Percentiles rank a stretch among this genome's conserved stretches.
Conservation (phyloP, 352 stramenopile species). For the Pythium sukuiense region DNA sequence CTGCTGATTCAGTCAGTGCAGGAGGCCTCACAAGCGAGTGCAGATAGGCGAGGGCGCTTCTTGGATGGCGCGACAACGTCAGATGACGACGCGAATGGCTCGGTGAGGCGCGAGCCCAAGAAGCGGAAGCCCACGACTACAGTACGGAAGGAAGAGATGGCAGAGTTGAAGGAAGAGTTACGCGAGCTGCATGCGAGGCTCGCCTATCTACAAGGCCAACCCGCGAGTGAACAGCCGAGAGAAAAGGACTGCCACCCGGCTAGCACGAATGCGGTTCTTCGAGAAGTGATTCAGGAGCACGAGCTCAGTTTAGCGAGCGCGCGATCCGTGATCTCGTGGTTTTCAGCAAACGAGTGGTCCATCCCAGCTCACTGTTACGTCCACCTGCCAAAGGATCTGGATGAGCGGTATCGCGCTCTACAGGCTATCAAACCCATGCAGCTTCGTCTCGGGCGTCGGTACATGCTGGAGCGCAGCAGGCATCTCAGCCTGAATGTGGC, state of each 20-base stretch:
- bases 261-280: constrained; percentile 27
- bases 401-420: constrained; percentile 32
- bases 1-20: constrained; percentile 19
- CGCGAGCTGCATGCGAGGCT: constrained; percentile 13
- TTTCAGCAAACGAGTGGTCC: constrained; percentile 19
- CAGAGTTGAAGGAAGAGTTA: constrained; percentile 16
- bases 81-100: not conserved
- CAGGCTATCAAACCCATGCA: constrained; percentile 37
- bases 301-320: constrained; percentile 33
- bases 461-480: constrained; percentile 42
- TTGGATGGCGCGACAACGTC: not conserved
- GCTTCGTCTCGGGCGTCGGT: constrained; percentile 34
- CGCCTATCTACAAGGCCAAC: constrained; percentile 11
- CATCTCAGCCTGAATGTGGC: constrained; percentile 39
- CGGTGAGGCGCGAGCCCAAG: not conserved
- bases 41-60: not conserved
- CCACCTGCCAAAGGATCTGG: constrained; percentile 33
- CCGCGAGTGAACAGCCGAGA: not conserved
- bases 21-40: constrained; percentile 9
- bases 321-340: constrained; percentile 35
- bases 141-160: constrained; percentile 22
- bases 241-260: not conserved
- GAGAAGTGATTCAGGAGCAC: constrained; percentile 29
- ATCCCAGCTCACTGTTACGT: constrained; percentile 36
- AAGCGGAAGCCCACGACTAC: constrained; percentile 25